Conservation (phyloP, 805 yeast species). For the Starmerella roubikii region DNA sequence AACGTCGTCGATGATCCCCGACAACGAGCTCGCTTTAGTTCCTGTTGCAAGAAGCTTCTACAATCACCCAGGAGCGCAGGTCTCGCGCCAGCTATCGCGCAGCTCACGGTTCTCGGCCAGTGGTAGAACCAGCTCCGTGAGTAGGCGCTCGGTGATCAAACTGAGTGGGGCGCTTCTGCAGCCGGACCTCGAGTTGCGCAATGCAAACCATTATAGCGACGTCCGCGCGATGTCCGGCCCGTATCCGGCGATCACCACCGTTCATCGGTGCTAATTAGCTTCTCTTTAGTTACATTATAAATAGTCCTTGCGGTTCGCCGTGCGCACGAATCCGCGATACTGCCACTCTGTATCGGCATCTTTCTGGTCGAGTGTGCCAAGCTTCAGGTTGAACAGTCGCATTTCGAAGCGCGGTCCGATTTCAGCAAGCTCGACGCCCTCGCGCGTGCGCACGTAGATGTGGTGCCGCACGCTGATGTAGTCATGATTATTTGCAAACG, state of each 20-base stretch:
- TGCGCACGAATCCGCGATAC: conserved; percentile 79
- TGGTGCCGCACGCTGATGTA: conserved; percentile 92
- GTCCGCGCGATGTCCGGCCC: conserved; percentile 10
- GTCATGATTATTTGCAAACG: conserved; percentile 83
- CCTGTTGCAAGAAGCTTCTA: not conserved
- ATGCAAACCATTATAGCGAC: conserved; percentile 8
- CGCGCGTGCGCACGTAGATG: conserved; percentile 78
- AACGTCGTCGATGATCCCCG: not conserved
- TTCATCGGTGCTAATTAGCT: not conserved
- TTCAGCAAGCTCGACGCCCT: conserved; percentile 82
- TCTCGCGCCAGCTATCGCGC: too few species aligned
- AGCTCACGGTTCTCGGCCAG: too few species aligned
- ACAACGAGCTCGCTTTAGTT: not conserved
- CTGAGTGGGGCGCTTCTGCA: not conserved
- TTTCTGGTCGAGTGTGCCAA: conserved; percentile 87
- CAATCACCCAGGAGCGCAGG: too few species aligned
- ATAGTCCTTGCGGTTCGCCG: conserved; percentile 91
- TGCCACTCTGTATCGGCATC: conserved; percentile 99
- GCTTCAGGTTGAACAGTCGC: conserved; percentile 74
- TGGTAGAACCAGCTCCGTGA: too few species aligned
- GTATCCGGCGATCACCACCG: conserved; percentile 3
- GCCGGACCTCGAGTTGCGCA: not conserved
- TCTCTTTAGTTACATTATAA: conserved; percentile 27
- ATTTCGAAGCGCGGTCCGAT: conserved; percentile 98
- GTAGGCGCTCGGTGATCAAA: not conserved